phyloP scores from a whole-genome alignment of 768 basidiomycete genomes.

The Hygrophorus pudorinus region DNA sequence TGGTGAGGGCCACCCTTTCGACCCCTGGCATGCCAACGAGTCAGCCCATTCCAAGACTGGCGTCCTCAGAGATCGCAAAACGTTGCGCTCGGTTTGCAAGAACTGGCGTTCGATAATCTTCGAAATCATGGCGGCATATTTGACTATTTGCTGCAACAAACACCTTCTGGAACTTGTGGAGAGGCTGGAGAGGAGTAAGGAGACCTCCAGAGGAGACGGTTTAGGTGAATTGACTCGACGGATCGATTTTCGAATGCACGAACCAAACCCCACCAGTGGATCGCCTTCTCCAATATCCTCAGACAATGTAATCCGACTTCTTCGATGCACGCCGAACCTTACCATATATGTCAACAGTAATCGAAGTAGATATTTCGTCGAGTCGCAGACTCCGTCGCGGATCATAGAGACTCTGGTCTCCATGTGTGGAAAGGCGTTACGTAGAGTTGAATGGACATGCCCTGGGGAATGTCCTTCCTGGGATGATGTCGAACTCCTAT shows the following conservation, averaged over 20 bases:
- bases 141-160: slow-evolving; percentile 25
- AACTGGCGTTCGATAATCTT: slow-evolving; percentile 26
- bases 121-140: slow-evolving; percentile 30
- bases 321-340: slow-evolving; percentile 33
- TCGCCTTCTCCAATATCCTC: neutral
- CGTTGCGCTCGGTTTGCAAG: slow-evolving; percentile 26
- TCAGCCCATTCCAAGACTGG: slow-evolving; percentile 21
- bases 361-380: slow-evolving; percentile 10
- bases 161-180: slow-evolving; percentile 25
- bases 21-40: slow-evolving; percentile 21
- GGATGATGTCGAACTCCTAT: slow-evolving; percentile 27
- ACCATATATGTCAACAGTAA: slow-evolving; percentile 33
- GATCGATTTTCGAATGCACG: slow-evolving; percentile 31
- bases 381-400: slow-evolving; percentile 19
- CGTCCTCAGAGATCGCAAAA: slow-evolving; percentile 19
- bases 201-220: slow-evolving; percentile 14
- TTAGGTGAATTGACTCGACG: slow-evolving; percentile 31
- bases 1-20: slow-evolving; percentile 29
- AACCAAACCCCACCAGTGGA: neutral
- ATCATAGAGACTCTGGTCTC: slow-evolving; percentile 24
- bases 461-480: slow-evolving; percentile 32
- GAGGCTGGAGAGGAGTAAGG: slow-evolving; percentile 22
- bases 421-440: slow-evolving; percentile 24
- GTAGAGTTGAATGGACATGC: slow-evolving; percentile 34
- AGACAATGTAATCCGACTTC: slow-evolving; percentile 21